phyloP scores from a whole-genome alignment of 2,329 filamentous ascomycete genomes.

The Colletotrichum sp. region DNA sequence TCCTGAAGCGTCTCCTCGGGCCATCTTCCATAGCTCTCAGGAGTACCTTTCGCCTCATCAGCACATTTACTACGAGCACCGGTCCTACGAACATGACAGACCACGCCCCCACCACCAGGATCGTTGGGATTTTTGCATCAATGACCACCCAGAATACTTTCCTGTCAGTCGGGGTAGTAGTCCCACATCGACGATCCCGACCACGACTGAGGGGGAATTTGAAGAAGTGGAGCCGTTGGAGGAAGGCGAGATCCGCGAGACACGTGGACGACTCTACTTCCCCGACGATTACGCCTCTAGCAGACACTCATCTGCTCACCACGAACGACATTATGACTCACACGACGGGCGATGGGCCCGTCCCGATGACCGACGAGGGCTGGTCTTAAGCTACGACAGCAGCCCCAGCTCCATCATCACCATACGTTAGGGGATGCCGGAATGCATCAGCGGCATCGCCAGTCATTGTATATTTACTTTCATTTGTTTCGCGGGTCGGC shows the following conservation, averaged over 20 bases:
- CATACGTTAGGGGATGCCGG: constrained; percentile 33
- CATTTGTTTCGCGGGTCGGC: neutral
- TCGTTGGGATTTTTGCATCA: constrained; percentile 19
- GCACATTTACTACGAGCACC: constrained; percentile 6
- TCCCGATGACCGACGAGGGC: neutral
- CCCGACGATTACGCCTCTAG: neutral
- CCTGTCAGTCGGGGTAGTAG: constrained; percentile 3
- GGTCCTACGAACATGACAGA: neutral
- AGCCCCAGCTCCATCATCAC: constrained; percentile 25
- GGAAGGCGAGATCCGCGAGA: constrained; percentile 14
- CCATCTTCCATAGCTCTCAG: constrained; percentile 3
- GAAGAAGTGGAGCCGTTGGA: constrained; percentile 10
- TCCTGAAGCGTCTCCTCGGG: neutral
- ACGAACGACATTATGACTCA: constrained; percentile 17
- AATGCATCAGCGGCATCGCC: neutral
- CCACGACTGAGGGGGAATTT: neutral
- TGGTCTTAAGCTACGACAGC: neutral
- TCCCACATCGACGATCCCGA: constrained; percentile 8
- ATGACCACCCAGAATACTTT: constrained; percentile 17
- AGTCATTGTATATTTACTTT: constrained; percentile 3
- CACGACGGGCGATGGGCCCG: constrained; percentile 11
- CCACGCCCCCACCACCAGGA: neutral
- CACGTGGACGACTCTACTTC: constrained; percentile 4
- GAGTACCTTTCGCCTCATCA: constrained; percentile 6
- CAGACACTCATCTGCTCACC: constrained; percentile 4